Base-by-base conservation (phyloP, 192 early-diverging fungal species). In the Linnemannia zychae region DNA sequence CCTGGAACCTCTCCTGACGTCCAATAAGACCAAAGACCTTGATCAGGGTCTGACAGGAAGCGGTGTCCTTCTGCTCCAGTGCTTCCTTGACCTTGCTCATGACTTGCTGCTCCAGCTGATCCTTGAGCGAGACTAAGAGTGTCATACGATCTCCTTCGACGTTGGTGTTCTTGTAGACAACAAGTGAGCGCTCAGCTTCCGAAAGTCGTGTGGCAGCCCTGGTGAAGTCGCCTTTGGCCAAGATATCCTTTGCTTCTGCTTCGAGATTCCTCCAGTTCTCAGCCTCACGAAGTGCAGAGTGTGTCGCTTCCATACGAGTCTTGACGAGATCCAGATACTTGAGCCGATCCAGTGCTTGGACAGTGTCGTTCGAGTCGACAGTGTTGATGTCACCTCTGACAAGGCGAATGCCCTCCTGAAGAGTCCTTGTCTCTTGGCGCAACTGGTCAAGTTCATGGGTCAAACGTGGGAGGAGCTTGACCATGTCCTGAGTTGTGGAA, bases 191-290 rank as follows among this genome's bases (percentile, higher is more conserved):
- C 70, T 94, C 90, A 0, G 95, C 95, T 52, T 94, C 93, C 18
- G 90, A 84, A 47, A 96, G 87, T 37, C 94, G 79, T 7, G 74
- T 50, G 0, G 91, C 92, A 17, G 94, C 95, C 44, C 88, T 90
- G 28, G 89, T 87, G 84, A 88, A 93, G 77, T 96, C 95, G 2
- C 88, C 79, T 0, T 91, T 87, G 5, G 87, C 89, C 73, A 97
- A 90, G n/a, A 94, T 89, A 6, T 88, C 88, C 33, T 80, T 84
- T 7, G 95, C 92, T 76, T 97, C 95, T 0, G 88, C 76, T 34
- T 93, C 90, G 48, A 97, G 90, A 38, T 94, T 94, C 38, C 79
- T 92, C 96, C 96, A 97, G 82, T 93, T 95, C 67, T 97, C 95
- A 1, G 95, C 92, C 72, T 97, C 95, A 69, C 90, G 88, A 0